These are phyloP conservation scores for Cryptococcus floricola DNA, from an alignment of 1,284 basidiomycete genomes.

Conservation along the genomic window DNA sequence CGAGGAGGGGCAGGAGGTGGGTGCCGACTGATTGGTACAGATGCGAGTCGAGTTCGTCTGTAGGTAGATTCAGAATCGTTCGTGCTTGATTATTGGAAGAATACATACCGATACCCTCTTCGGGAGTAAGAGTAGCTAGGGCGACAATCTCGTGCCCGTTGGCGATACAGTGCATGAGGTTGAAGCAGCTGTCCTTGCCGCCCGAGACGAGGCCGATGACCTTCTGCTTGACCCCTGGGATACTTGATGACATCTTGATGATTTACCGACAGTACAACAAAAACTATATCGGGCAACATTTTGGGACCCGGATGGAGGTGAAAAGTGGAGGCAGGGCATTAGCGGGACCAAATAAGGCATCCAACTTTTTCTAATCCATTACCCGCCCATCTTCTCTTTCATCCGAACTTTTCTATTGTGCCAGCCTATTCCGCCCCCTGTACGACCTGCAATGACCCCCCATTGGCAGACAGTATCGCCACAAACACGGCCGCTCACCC, in stretches of 20 bases:
- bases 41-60: conserved; percentile 98
- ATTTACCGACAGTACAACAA: neutral
- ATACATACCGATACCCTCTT: conserved; percentile 70
- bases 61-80: neutral
- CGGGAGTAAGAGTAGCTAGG: conserved; percentile 82
- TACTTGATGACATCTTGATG: neutral
- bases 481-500: conserved; percentile 44
- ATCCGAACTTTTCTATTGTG: no score
- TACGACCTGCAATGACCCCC: conserved; percentile 22
- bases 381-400: no score
- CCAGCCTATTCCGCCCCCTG: no score
- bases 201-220: conserved; percentile 93
- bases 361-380: no score
- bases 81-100: neutral
- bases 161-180: conserved; percentile 79
- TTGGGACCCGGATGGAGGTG: neutral
- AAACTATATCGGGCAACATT: neutral
- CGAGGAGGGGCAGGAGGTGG: conserved; percentile 83
- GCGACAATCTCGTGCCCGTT: conserved; percentile 88
- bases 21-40: conserved; percentile 98
- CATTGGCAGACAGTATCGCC: conserved; percentile 48
- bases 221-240: conserved; percentile 54
- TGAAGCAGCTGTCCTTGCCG: conserved; percentile 98
- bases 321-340: no score
- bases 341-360: no score